Conservation (phyloP, 768 basidiomycete genomes). For the Termitomyces bulborhizus region DNA sequence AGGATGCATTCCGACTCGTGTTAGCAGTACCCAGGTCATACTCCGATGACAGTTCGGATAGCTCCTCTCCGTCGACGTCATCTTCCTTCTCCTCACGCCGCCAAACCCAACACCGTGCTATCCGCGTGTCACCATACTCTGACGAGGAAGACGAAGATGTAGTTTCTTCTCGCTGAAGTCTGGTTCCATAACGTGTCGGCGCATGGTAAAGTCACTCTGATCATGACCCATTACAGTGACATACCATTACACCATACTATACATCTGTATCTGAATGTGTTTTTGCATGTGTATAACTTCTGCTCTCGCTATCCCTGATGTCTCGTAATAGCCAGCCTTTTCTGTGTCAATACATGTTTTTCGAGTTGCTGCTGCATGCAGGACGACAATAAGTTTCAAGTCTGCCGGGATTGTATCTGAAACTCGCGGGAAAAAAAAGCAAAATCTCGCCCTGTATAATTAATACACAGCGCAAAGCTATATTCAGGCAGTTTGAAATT, state of each 20-base stretch:
- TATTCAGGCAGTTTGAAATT: too few species aligned
- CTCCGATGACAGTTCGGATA: conserved; percentile 28
- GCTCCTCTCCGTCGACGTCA: conserved; percentile 18
- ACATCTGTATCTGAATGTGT: conserved; percentile 2
- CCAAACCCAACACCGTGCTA: conserved; percentile 30
- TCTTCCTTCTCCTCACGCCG: conserved; percentile 16
- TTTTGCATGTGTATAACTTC: background rate
- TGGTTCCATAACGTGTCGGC: background rate
- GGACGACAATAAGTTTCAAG: too few species aligned
- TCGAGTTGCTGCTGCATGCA: background rate
- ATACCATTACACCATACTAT: background rate
- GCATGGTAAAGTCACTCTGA: background rate
- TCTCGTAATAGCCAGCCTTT: background rate
- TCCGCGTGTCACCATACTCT: conserved; percentile 37
- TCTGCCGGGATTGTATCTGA: too few species aligned
- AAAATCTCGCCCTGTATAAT: too few species aligned
- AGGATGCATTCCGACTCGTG: conserved; percentile 87
- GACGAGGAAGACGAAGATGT: conserved; percentile 36
- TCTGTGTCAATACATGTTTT: background rate
- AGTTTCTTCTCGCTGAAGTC: conserved; percentile 26
- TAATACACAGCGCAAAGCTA: too few species aligned
- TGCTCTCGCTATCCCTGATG: background rate
- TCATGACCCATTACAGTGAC: background rate
- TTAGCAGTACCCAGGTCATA: conserved; percentile 45
- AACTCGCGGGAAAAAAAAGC: too few species aligned